phyloP scores from a whole-genome alignment of 805 yeast genomes.

The Komagataella pastoris region DNA sequence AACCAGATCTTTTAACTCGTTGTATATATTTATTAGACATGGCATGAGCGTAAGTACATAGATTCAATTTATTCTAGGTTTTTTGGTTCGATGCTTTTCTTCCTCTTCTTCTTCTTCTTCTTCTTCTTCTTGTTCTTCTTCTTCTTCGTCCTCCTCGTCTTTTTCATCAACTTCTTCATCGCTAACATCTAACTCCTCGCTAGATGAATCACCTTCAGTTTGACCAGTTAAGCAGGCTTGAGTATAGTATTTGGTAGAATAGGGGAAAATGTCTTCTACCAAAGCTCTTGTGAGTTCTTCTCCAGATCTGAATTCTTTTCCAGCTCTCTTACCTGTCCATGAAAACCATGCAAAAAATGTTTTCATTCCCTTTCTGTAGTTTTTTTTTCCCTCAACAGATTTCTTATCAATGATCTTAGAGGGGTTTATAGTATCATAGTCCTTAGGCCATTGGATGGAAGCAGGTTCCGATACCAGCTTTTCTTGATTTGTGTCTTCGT shows the following conservation, averaged over 20 bases:
- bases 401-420: constrained; percentile 25
- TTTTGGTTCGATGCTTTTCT: neutral
- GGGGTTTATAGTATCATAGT: constrained; percentile 45
- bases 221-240: constrained; percentile 26
- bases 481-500: constrained; percentile 39
- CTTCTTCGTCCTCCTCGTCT: constrained; percentile 13
- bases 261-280: constrained; percentile 72
- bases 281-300: constrained; percentile 64
- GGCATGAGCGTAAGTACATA: neutral
- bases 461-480: constrained; percentile 39
- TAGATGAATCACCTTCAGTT: constrained; percentile 32
- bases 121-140: constrained; percentile 11
- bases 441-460: constrained; percentile 57
- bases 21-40: neutral
- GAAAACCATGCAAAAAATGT: constrained; percentile 80
- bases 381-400: constrained; percentile 38
- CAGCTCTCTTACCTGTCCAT: constrained; percentile 73
- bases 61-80: neutral
- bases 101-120: constrained; percentile 13
- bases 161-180: constrained; percentile 30
- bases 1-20: neutral
- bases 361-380: constrained; percentile 60
- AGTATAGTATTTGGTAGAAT: constrained; percentile 72
- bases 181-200: constrained; percentile 38
- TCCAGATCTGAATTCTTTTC: constrained; percentile 68